Evolutionary conservation across 1,139 yeast species (phyloP), one percentile per base, ranked within the genome.

Genomic region (Sugiyamaella sp.): DNA sequence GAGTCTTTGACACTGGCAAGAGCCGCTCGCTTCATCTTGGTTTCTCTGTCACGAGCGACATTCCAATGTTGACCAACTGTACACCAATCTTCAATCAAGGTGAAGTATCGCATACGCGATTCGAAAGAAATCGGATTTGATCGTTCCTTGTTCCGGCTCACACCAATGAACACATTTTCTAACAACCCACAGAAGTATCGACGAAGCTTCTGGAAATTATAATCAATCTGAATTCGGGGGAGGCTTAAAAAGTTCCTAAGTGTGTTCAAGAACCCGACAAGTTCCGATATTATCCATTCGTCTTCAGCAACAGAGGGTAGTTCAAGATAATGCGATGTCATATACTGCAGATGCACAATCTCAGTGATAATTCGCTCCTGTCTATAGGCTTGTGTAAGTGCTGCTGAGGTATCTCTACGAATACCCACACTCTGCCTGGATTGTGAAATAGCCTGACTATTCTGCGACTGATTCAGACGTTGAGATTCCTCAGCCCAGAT

Each of bases 41-140:
- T 70, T 61, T 89, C 91, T 47, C 97, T 75, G 39, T 85, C 88
- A 40, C 81, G 82, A 3, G 89, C 80, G 2, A 85, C 66, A 33
- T 82, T 76, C 41, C 41, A 43, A 32, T 29, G 37, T 50, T 81
- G 85, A 1, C 98, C 98, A 67, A 81, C 83, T 0, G 96, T 96
- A 70, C 97, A 89, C 99, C 99, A 95, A 66, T 89, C 96, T 60
- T 87, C 90, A 57, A 93, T 74, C 64, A 81, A 85, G 46, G 84
- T 82, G 71, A 89, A 90, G 61, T 95, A 86, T 0, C 90, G 86
- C 22, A 88, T 83, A 55, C 97, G 76, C 8, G 93, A 95, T 63
- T 86, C 91, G 67, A 90, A 90, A 1, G 96, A 93, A 21, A 91
- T 74, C 81, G 93, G 82, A 32, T 39, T 74, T 20, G 77, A 79